These are phyloP conservation scores for Diaporthe velutina DNA, from an alignment of 2,329 filamentous ascomycete species.

Conservation along the genomic window DNA sequence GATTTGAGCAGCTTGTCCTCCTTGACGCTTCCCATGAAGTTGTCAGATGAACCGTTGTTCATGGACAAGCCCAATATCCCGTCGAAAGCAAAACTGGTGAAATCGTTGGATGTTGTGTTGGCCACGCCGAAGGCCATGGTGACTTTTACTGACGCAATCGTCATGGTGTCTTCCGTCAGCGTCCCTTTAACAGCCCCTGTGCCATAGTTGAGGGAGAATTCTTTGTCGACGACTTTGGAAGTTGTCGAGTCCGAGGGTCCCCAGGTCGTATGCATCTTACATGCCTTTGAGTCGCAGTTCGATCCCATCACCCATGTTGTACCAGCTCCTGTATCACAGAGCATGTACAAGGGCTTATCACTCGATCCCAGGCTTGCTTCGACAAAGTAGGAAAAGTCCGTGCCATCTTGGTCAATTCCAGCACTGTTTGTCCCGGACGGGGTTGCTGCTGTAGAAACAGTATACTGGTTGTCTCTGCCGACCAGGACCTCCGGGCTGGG, in stretches of 20 bases:
- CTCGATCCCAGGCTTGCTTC: conserved; percentile 68
- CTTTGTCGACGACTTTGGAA: conserved; percentile 63
- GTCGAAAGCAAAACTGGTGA: conserved; percentile 85
- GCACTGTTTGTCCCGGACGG: conserved; percentile 62
- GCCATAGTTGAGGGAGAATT: conserved; percentile 81
- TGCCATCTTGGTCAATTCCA: conserved; percentile 73
- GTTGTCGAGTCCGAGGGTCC: conserved; percentile 75
- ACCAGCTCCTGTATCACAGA: conserved; percentile 75
- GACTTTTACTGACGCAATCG: conserved; percentile 74
- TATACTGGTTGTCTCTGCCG: conserved; percentile 61
- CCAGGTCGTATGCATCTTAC: conserved; percentile 77
- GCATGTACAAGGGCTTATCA: conserved; percentile 68
- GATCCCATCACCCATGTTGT: conserved; percentile 89
- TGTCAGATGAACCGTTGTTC: conserved; percentile 69
- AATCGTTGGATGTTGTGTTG: conserved; percentile 78
- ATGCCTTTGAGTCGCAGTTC: conserved; percentile 75
- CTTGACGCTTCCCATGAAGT: conserved; percentile 75
- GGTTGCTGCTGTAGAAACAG: conserved; percentile 59
- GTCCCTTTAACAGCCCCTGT: conserved; percentile 79
- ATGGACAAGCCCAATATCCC: conserved; percentile 86
- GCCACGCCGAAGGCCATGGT: conserved; percentile 80
- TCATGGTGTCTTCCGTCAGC: conserved; percentile 75
- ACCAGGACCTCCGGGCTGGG: conserved; percentile 42
- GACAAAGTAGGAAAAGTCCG: conserved; percentile 76
- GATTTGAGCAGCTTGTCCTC: conserved; percentile 66